Base-by-base conservation (phyloP, 2,329 filamentous ascomycete species). In the Microcyclospora pomicola region DNA sequence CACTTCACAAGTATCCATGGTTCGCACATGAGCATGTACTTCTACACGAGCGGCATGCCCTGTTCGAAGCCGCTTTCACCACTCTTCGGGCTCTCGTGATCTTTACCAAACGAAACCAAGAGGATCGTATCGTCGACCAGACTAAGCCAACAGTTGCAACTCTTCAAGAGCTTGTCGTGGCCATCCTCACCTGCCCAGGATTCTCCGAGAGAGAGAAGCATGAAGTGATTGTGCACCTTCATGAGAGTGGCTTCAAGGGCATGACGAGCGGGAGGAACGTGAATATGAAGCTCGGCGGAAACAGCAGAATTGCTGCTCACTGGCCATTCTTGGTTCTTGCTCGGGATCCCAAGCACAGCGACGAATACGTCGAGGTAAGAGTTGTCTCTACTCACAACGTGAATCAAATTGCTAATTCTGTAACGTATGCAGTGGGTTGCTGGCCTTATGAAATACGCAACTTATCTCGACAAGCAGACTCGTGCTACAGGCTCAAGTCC, bases 1-100 rank as follows among this genome's bases (percentile, higher is more conserved):
- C 65, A 3, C 53, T 72, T 13, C 60, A 64, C 54, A 73, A 72
- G 64, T 72, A 66, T 42, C 69, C 69, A 2, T 72, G 68, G 68
- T 60, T 59, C 34, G 62, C 63, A 4, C 51, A 56, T 9, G 48
- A 58, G 11, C 48, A 64, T 41, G 67, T 71, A 49, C 66, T 60
- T 1, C 49, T 73, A 15, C 51, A 56, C 31, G 64, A 69, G 40
- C 66, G 67, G 34, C 63, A 66, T 38, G 43, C 52, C 9, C 48
- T 73, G 19, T 70, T 64, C 51, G 53, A 62, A 11, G 50, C 46
- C 33, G 43, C 50, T 10, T 31, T 49, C n/a, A 13, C 36, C 6
- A 43, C 52, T 30, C 36, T 57, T 33, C 39, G 45, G 15, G 41
- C 38, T 6, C 47, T 60, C 11, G 45, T 53, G 30, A 37, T 34